These are phyloP conservation scores for Urostyla sp. DNA, from an alignment of 73 alveolate species.

Conservation along the genomic window DNA sequence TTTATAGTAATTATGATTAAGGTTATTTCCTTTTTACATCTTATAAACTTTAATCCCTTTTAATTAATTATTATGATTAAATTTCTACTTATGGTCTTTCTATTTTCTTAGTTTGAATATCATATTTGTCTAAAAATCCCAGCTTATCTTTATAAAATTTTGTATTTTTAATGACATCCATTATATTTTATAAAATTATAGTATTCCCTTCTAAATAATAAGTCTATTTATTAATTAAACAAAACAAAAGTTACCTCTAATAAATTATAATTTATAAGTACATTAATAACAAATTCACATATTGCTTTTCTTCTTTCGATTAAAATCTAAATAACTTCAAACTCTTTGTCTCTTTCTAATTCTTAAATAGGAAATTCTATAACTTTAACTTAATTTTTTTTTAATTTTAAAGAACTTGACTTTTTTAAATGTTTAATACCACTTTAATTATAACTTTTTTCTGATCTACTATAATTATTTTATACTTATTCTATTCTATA, in stretches of 20 bases:
- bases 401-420: neutral
- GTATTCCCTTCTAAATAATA: conserved; percentile 5
- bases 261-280: conserved; percentile 15
- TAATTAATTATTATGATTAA: no score
- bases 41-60: neutral
- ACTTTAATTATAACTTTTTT: neutral
- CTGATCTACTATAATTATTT: neutral
- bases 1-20: no score
- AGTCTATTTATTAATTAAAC: neutral
- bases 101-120: no score
- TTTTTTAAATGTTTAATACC: neutral
- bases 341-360: conserved; percentile 28
- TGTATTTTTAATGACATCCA: no score
- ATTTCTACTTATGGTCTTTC: no score
- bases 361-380: conserved; percentile 25
- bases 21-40: neutral
- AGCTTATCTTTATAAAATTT: no score
- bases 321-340: conserved; percentile 22
- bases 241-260: conserved; percentile 1
- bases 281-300: conserved; percentile 24
- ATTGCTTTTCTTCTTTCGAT: conserved; percentile 46
- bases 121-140: no score
- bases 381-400: neutral
- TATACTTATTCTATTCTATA: conserved; percentile 10
- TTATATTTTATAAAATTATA: no score